phyloP scores from a whole-genome alignment of 2,329 filamentous ascomycete genomes.

The Talaromyces amestolkiae region DNA sequence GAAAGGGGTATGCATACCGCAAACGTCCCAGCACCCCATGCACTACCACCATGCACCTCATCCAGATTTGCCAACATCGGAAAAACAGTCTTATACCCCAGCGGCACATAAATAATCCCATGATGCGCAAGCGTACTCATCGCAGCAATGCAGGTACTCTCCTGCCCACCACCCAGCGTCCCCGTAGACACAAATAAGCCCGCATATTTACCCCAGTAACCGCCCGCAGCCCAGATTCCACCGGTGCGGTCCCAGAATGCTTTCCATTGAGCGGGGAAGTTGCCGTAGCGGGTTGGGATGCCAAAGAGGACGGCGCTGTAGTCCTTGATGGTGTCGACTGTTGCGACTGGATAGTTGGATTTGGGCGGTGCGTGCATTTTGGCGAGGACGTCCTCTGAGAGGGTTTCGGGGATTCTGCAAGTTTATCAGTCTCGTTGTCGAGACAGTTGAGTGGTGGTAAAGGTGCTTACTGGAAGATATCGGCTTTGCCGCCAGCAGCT shows the following conservation, averaged over 20 bases:
- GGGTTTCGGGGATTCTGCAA: constrained; percentile 76
- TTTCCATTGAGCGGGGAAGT: constrained; percentile 97
- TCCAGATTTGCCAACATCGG: constrained; percentile 64
- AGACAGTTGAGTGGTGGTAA: not conserved
- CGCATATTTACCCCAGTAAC: constrained; percentile 81
- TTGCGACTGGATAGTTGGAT: constrained; percentile 61
- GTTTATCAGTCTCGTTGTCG: not conserved
- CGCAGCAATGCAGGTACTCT: constrained; percentile 74
- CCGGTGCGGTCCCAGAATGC: constrained; percentile 80
- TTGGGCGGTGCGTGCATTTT: constrained; percentile 93
- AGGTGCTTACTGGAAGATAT: constrained; percentile 70
- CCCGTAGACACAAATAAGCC: constrained; percentile 86
- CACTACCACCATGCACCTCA: constrained; percentile 80
- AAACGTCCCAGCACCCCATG: constrained; percentile 95
- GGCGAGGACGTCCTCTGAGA: constrained; percentile 72
- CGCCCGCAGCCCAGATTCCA: constrained; percentile 74
- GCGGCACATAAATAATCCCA: constrained; percentile 89
- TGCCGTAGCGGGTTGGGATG: constrained; percentile 93
- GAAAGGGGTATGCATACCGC: constrained; percentile 47
- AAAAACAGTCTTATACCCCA: constrained; percentile 85
- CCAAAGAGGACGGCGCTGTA: constrained; percentile 92
- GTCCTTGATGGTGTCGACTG: constrained; percentile 59
- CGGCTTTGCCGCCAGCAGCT: constrained; percentile 75
- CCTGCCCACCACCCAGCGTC: constrained; percentile 83
- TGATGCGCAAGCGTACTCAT: constrained; percentile 89